These are phyloP conservation scores for Epichloe elymi DNA, from an alignment of 2,329 filamentous ascomycete species.

Conservation along the genomic window DNA sequence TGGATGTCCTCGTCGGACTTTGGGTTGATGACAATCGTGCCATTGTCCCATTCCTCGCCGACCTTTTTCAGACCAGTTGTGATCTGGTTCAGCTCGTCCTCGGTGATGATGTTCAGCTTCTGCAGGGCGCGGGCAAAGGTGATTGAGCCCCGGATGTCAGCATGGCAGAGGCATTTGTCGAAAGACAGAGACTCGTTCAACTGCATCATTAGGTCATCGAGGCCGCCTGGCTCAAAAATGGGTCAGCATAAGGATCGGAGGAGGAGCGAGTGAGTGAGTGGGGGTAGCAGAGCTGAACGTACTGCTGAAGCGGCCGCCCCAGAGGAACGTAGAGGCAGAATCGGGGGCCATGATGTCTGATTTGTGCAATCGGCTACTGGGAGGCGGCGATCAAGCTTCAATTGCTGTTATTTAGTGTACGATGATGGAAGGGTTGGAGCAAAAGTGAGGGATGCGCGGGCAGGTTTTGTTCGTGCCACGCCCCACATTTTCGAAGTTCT, in stretches of 20 bases:
- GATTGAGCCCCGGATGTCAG: constrained; percentile 52
- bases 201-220: constrained; percentile 11
- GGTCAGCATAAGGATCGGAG: neutral
- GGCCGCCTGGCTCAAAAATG: neutral
- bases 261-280: neutral
- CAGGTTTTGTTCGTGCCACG: too few relatives aligned
- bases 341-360: neutral
- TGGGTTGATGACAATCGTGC: constrained; percentile 14
- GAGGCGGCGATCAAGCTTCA: neutral
- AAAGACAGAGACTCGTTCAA: constrained; percentile 59
- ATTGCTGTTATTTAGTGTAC: neutral
- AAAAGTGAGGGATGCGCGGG: too few relatives aligned
- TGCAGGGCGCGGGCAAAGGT: constrained; percentile 53
- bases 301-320: constrained; percentile 2
- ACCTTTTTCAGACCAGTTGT: neutral
- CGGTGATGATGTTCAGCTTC: constrained; percentile 46
- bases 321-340: constrained; percentile 1
- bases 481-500: too few relatives aligned
- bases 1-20: constrained; percentile 25
- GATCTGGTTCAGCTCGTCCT: neutral
- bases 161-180: constrained; percentile 50
- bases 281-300: neutral
- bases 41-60: constrained; percentile 14
- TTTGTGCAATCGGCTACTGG: neutral
- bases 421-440: too few relatives aligned